Base-by-base conservation (phyloP, 108 stramenopile genomes). In the Cylindrotheca closterium region DNA sequence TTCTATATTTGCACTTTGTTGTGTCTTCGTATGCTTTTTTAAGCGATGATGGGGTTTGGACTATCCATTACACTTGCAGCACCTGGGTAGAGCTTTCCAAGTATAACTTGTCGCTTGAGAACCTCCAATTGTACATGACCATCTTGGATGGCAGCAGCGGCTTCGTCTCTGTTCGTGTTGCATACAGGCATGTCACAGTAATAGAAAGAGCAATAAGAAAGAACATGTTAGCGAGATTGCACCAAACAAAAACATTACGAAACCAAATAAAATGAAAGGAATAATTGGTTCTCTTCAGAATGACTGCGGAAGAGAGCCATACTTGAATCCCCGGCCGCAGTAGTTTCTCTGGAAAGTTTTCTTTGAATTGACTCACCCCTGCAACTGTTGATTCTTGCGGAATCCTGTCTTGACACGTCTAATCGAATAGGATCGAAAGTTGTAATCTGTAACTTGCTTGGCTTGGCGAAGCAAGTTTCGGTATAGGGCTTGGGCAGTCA, bases 61-160 rank as follows among this genome's bases (percentile, higher is more conserved):
- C n/a, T 15, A 42, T 93, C 91, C 91, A 89, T 93, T 3, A 93
- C 91, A 86, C 86, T 89, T 10, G 52, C 30, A 29, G 75, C 81
- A 72, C 83, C 85, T 23, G 88, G 91, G 74, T 89, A 93, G 17
- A 89, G 63, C 47, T 78, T 63, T 49, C 85, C 85, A 49, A 92
- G 27, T 15, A 74, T 59, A 32, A 73, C 82, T 57, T 89, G 88
- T 42, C 88, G 80, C 62, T 67, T 78, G 49, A 93, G 68, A 21
- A 88, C 67, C 49, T 81, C 70, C 21, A 93, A 70, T 71, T 93
- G 82, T 45, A 82, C 70, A 51, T 81, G 45, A 2, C 88, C 91
- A 34, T 89, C 74, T 68, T 50, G 23, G 19, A 88, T 31, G 17
- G 87, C 86, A 10, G 83, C 71, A 32, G 74, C 60, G 3, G 76